Evolutionary conservation across 108 stramenopile genomes (phyloP), one percentile per base, ranked within the genome.

Genomic region (Cyclotella sp.): DNA sequence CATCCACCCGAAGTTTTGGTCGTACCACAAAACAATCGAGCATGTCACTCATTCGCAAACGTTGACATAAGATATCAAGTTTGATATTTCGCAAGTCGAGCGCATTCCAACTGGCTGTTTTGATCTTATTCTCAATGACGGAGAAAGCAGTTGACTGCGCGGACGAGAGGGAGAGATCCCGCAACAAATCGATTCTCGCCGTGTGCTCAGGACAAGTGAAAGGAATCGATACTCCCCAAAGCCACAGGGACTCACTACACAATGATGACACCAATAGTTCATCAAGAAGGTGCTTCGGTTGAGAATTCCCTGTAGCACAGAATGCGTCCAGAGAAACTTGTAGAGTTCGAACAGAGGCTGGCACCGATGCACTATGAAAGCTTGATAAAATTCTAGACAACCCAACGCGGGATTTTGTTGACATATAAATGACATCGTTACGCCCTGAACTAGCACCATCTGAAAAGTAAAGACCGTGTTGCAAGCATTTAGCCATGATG

Each of bases 191-290:
- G 9, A 76, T 46, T 51, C 87, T 81, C 45, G 65, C 53, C n/a
- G 45, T 55, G 34, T 86, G 78, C 10, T 87, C 76, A 7, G 87
- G 83, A 70, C 82, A 84, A 26, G 87, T 47, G 18, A 94, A 59
- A 12, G 90, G 88, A 46, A 89, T 69, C 47, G 78, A 84, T 63
- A 82, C 87, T n/a, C 87, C 88, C 93, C 93, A 94, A 15, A 85
- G 52, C 24, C 73, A 27, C 21, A 91, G 59, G 16, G 91, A 70
- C 30, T 86, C 88, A n/a, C 68, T 77, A 46, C 88, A 87, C 26
- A 89, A 67, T 49, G 54, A 42, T 26, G 79, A 27, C 55, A 80
- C 68, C 69, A 87, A 46, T 46, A 92, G 84, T 19, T 84, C 63
- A 52, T 86, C 71, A 21, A 75, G 49, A 3, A 86, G 49, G 0